phyloP scores from a whole-genome alignment of 2,329 filamentous ascomycete genomes.

The Leptographium galeiforme region DNA sequence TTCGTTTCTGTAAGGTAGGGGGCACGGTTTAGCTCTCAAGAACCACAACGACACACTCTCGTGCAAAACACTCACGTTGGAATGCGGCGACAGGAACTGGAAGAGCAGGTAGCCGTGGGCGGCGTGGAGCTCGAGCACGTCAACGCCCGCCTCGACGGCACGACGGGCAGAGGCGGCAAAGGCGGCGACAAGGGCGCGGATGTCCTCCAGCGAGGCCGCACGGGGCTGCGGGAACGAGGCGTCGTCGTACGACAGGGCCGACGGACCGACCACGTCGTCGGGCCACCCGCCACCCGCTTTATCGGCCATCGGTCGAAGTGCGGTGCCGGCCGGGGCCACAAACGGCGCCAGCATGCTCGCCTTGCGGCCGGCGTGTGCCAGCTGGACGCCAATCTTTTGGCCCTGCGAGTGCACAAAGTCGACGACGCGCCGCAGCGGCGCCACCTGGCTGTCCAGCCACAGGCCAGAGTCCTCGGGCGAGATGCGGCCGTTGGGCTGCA shows the following conservation, averaged over 20 bases:
- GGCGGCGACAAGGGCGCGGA: conserved; percentile 47
- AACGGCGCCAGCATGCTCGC: conserved; percentile 49
- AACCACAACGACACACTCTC: too few relatives aligned
- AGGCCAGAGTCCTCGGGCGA: conserved; percentile 67
- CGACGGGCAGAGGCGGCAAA: conserved; percentile 47
- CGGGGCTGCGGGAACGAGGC: conserved; percentile 44
- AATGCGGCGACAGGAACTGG: conserved; percentile 48
- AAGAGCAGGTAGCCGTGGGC: conserved; percentile 56
- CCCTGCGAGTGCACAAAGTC: conserved; percentile 72
- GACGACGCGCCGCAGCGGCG: conserved; percentile 52
- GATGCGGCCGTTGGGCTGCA: conserved; percentile 67
- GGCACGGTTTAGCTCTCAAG: background rate
- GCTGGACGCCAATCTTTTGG: conserved; percentile 65
- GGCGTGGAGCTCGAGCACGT: conserved; percentile 57
- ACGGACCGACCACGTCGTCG: conserved; percentile 37
- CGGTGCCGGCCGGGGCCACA: conserved; percentile 36
- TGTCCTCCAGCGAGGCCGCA: conserved; percentile 56
- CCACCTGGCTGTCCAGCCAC: conserved; percentile 76
- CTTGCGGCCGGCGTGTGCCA: conserved; percentile 68
- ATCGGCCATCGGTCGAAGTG: conserved; percentile 31
- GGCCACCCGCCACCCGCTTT: conserved; percentile 43
- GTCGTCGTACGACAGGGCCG: conserved; percentile 44
- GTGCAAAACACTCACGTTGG: conserved; percentile 34
- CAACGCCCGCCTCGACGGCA: conserved; percentile 56
- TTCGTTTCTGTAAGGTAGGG: conserved; percentile 30